Percentiles rank a stretch among this genome's conserved stretches.
These are phyloP conservation scores for Paraconiothyrium sp. DNA, from an alignment of 2,329 filamentous ascomycete genomes.

Conservation along the genomic window DNA sequence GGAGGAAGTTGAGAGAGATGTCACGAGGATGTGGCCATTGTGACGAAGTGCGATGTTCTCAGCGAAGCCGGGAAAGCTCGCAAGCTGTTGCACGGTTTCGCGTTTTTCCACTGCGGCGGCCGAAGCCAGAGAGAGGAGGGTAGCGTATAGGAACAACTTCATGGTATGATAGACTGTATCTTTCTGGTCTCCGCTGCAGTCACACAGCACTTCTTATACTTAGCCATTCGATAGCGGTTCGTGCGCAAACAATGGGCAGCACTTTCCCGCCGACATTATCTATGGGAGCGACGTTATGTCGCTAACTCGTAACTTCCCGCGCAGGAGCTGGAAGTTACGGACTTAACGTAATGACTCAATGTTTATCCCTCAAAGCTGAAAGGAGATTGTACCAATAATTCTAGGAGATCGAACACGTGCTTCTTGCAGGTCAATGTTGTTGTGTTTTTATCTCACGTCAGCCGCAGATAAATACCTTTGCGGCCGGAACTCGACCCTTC, in stretches of 20 bases:
- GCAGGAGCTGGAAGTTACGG: background rate
- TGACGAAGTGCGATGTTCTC: slow-evolving; percentile 13
- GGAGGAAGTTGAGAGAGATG: slow-evolving; percentile 6
- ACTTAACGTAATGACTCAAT: background rate
- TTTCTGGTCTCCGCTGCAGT: background rate
- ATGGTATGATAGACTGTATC: background rate
- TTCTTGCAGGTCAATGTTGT: background rate
- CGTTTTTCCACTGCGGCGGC: background rate
- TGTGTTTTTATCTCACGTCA: background rate
- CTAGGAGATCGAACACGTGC: background rate
- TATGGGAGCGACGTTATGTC: too few species aligned
- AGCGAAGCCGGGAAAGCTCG: background rate
- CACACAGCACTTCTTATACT: background rate
- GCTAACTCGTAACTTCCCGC: too few species aligned
- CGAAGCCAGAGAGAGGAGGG: slow-evolving; percentile 2
- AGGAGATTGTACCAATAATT: background rate
- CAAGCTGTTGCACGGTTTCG: background rate
- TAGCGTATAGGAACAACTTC: background rate
- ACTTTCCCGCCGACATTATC: too few species aligned
- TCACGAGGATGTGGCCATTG: slow-evolving; percentile 11
- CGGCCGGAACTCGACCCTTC: background rate
- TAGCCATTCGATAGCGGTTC: background rate
- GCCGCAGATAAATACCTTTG: background rate
- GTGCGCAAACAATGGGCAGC: too few species aligned
- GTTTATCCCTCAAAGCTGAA: too few species aligned